Percentiles rank a stretch among this genome's conserved stretches.
phyloP scores from a whole-genome alignment of 1,284 basidiomycete genomes.

The Marasmius tenuissimus region DNA sequence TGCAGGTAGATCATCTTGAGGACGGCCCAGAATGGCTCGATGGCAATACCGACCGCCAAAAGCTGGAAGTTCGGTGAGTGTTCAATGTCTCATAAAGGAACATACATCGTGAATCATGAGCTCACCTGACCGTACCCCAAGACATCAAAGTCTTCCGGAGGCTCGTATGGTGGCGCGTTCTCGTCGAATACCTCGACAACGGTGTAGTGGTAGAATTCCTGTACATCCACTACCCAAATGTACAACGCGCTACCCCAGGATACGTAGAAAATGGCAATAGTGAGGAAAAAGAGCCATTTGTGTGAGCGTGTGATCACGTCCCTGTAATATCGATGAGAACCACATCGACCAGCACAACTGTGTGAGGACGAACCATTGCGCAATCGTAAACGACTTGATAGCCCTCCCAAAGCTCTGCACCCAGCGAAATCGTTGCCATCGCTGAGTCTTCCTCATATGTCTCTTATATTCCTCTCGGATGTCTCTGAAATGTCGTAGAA shows the following conservation, averaged over 20 bases:
- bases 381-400: conserved; percentile 6
- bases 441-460: conserved; percentile 10
- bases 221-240: conserved; percentile 3
- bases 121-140: conserved; percentile 12
- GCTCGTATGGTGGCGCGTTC: neutral
- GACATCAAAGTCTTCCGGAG: conserved; percentile 5
- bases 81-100: neutral
- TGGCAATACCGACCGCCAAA: conserved; percentile 11
- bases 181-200: neutral
- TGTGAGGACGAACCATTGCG: conserved; percentile 8
- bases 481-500: conserved; percentile 12
- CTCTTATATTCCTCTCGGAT: conserved; percentile 11
- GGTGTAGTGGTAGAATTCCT: neutral
- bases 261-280: conserved; percentile 5
- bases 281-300: conserved; percentile 10
- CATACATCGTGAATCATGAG: neutral
- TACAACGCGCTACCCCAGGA: conserved; percentile 9
- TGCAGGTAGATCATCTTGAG: conserved; percentile 2
- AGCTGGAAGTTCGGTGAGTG: neutral
- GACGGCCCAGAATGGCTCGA: conserved; percentile 10
- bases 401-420: neutral
- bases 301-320: conserved; percentile 13
- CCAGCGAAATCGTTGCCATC: conserved; percentile 8
- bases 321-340: neutral
- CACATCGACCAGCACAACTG: neutral